Percentiles rank a stretch among this genome's conserved stretches.
These are phyloP conservation scores for Xylariaceae sp. DNA, from an alignment of 2,329 filamentous ascomycete genomes.

Conservation along the genomic window DNA sequence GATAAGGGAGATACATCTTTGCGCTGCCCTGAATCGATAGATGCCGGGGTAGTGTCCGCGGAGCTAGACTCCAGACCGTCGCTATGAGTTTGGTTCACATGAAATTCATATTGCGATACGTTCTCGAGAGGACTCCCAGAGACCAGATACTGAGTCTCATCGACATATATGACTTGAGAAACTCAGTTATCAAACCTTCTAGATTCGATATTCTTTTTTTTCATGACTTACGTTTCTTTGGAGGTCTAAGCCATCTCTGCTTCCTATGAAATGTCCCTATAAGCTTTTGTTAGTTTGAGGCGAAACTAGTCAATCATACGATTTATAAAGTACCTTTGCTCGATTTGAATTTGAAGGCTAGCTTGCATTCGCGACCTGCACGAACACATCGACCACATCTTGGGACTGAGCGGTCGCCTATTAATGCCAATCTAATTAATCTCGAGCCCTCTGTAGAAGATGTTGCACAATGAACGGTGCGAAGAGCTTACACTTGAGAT, in stretches of 20 bases:
- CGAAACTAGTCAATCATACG: neutral
- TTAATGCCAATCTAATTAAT: conserved; percentile 22
- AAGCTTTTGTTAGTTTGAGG: conserved; percentile 1
- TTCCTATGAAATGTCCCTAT: conserved; percentile 32
- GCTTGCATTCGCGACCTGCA: conserved; percentile 38
- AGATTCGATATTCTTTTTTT: neutral
- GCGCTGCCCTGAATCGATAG: conserved; percentile 4
- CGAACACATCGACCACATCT: conserved; percentile 37
- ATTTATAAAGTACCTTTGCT: conserved; percentile 32
- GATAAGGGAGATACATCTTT: neutral
- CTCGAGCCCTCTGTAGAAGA: neutral
- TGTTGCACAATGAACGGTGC: neutral
- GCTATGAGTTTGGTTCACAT: conserved; percentile 19
- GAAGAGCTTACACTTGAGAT: conserved; percentile 47
- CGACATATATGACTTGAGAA: conserved; percentile 36
- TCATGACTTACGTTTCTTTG: conserved; percentile 30
- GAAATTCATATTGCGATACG: conserved; percentile 23
- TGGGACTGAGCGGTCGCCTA: conserved; percentile 45
- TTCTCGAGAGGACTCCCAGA: conserved; percentile 30
- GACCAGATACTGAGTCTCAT: conserved; percentile 34
- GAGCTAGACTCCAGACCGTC: conserved; percentile 17
- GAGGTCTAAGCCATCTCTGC: conserved; percentile 36
- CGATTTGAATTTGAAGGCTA: conserved; percentile 40
- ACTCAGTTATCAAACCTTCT: conserved; percentile 6
- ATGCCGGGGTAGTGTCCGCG: conserved; percentile 9